Evolutionary conservation across 2,329 filamentous ascomycete species (phyloP), one percentile per base, ranked within the genome.

Genomic region (Colletotrichum lini): DNA sequence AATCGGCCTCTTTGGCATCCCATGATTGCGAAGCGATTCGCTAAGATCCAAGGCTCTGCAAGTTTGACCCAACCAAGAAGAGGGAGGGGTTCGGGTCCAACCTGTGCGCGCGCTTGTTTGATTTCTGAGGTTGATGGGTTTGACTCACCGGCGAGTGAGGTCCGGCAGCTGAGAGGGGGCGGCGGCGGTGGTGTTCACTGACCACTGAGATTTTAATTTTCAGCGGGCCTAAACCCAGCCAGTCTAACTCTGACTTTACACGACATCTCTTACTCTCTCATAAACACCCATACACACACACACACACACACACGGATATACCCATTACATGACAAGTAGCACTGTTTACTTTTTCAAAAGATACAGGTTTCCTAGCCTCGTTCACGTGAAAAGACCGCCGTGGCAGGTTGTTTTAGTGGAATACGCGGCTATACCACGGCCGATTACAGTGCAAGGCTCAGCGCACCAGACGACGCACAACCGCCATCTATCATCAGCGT

Each of bases 61-160:
- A 38, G 35, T 38, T 8, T 38, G 35, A 38, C 9, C 35, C 35
- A 10, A 56, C 63, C 56, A 35, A 13, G 16, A n/a, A 1, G 7
- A 21, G 21, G 5, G 15, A 10, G 15, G 16, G 38, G 7, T 45
- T 35, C 12, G 21, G 12, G 8, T 16, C 35, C 6, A 18, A 9
- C 12, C 7, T 21, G 35, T 30, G 26, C 18, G 18, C 47, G 40
- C 30, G 10, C 44, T 23, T 45, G 15, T 16, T 26, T 26, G 12
- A 18, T 21, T 42, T 12, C 49, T 18, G 18, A 21, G 45, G 13
- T 30, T 35, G 53, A 21, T 47, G 7, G 45, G 18, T 50, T 58
- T 53, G 64, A 61, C 45, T 62, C 47, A 67, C 23, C 54, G 45
- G 26, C 56, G 64, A 40, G 13, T 18, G 16, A 45, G 7, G 47